Base-by-base conservation (phyloP, 2,329 filamentous ascomycete genomes). In the Xylariomycetidae sp. region DNA sequence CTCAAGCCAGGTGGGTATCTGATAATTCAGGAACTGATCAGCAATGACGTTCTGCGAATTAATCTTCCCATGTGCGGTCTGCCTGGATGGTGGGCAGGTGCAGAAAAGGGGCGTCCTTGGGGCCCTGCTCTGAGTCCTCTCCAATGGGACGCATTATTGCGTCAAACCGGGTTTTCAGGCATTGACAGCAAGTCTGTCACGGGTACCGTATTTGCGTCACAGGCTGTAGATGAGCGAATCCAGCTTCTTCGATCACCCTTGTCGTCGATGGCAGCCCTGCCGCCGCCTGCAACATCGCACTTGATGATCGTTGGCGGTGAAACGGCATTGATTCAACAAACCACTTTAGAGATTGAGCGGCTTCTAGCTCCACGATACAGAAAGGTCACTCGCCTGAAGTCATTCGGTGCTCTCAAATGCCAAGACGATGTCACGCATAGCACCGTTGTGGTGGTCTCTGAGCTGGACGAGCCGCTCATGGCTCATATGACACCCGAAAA, bases 1-100 rank as follows among this genome's bases (percentile, higher is more conserved):
- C 38, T 65, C 5, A 59, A 53, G 15, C 57, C 64, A 0, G 61
- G 56, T 3, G 66, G 66, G 0, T 57, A 59, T 19, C 44, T 71
- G 3, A 7, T 52, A 5, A n/a, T 50, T 0, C 13, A 45, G 1
- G 46, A 51, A 19, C 16, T 33, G 20, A 37, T 27, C 12, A 13
- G 42, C 27, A 3, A 38, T n/a, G 30, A 36, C 17, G 10, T 26
- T 1, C 16, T 42, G 9, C 27, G 30, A 6, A 13, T 22, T 11
- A 28, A 16, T 9, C n/a, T 12, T 5, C 35, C 41, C 9, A 30
- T 42, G 8, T 36, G 41, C 1, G 16, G 6, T 12, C 27, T 46
- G 1, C 33, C 34, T 0, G 31, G 44, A 9, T 59, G 56, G 53
- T 57, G 51, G 48, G 28, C 49, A 4, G 51, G 50, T 12, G 22